Conservation (phyloP, 768 basidiomycete genomes). For the Terana coerulea region DNA sequence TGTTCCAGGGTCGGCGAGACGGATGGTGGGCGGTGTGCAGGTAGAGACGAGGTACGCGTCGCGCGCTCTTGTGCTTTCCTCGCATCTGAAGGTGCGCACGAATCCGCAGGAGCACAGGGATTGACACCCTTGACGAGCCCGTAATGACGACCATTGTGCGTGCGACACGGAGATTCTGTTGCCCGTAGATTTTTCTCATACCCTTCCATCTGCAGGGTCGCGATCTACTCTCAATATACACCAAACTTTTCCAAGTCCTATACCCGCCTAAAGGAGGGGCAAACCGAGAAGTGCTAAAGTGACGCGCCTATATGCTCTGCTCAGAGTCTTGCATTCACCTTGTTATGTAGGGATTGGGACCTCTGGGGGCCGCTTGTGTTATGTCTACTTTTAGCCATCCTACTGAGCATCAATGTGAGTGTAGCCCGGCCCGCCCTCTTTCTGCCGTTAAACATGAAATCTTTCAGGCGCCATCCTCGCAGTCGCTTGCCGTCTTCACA, state of each 20-base stretch:
- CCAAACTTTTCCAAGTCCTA: slow-evolving; percentile 90
- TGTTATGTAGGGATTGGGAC: slow-evolving; percentile 81
- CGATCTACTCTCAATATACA: slow-evolving; percentile 86
- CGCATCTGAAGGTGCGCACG: neutral
- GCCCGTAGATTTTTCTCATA: slow-evolving; percentile 3
- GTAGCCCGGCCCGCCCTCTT: neutral
- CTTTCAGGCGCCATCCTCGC: slow-evolving; percentile 70
- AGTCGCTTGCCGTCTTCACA: slow-evolving; percentile 88
- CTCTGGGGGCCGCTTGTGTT: slow-evolving; percentile 93
- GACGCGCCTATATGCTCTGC: slow-evolving; percentile 14
- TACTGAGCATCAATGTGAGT: slow-evolving; percentile 80
- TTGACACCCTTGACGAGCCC: slow-evolving; percentile 91
- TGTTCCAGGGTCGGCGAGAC: slow-evolving; percentile 43
- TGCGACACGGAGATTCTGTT: no score
- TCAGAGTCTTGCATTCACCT: slow-evolving; percentile 3
- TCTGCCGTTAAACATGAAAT: neutral
- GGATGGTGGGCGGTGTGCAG: slow-evolving; percentile 78
- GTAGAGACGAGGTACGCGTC: slow-evolving; percentile 74
- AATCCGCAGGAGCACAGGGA: slow-evolving; percentile 62
- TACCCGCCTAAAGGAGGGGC: slow-evolving; percentile 72
- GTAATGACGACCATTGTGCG: slow-evolving; percentile 88
- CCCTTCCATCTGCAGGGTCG: slow-evolving; percentile 54
- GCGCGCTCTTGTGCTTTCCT: slow-evolving; percentile 18
- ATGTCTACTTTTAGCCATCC: slow-evolving; percentile 73
- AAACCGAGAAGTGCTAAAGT: slow-evolving; percentile 82